Evolutionary conservation across 2,329 filamentous ascomycete species (phyloP).

Genomic region (Aureobasidium pullulans): DNA sequence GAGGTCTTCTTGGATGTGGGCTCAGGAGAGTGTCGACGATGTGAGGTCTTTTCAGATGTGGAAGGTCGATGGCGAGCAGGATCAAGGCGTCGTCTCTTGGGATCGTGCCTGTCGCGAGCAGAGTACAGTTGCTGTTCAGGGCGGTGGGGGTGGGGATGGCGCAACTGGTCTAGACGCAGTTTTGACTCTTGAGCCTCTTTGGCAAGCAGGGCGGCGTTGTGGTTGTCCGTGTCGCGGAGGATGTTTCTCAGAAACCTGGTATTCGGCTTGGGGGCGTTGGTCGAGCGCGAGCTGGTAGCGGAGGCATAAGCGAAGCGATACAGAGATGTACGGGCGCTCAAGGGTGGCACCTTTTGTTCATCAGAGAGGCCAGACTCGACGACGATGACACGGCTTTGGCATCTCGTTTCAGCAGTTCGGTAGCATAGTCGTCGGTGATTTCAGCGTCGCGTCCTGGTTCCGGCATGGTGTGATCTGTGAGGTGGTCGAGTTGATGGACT

Average conservation of each 20-base stretch:
- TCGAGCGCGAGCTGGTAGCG: constrained; percentile 1
- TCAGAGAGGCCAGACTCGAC: constrained; percentile 58
- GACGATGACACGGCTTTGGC: constrained; percentile 68
- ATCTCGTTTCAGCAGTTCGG: constrained; percentile 70
- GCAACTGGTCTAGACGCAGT: constrained; percentile 58
- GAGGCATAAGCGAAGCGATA: constrained; percentile 4
- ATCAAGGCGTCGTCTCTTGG: constrained; percentile 6
- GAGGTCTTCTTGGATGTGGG: not conserved
- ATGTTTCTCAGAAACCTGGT: constrained; percentile 83
- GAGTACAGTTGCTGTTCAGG: constrained; percentile 15
- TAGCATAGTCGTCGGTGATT: constrained; percentile 70
- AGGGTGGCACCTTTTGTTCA: constrained; percentile 42
- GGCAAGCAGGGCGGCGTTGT: constrained; percentile 79
- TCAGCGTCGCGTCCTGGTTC: constrained; percentile 24
- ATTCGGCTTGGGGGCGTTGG: constrained; percentile 69
- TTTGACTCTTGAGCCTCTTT: constrained; percentile 76
- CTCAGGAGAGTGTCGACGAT: not conserved
- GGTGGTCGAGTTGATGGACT: not conserved
- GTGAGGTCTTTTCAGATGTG: not conserved
- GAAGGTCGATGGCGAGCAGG: not conserved
- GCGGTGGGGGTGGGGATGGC: constrained; percentile 20
- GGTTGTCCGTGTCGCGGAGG: constrained; percentile 76
- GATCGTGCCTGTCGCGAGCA: constrained; percentile 13
- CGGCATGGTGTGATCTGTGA: constrained; percentile 13
- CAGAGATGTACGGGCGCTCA: constrained; percentile 16